Base-by-base conservation (phyloP, 2,329 filamentous ascomycete genomes). In the Tolypocladium nubicola region DNA sequence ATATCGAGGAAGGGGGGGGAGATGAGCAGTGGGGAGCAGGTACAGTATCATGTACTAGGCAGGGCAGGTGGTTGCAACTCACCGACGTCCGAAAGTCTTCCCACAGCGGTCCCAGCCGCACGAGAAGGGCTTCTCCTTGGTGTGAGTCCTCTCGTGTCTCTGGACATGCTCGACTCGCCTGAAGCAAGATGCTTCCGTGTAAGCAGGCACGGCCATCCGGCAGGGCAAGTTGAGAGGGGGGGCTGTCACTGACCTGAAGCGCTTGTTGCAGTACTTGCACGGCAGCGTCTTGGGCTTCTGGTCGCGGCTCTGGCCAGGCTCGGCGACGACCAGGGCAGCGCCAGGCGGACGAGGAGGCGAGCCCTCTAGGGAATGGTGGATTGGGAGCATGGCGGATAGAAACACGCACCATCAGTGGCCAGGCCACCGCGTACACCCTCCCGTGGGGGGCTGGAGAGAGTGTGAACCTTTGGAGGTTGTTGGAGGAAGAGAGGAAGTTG, bases 121-220 rank as follows among this genome's bases (percentile, higher is more conserved):
- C 54, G 79, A 76, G 66, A 85, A 85, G 10, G 82, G 82, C 68
- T 85, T 85, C 71, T 85, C 82, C 65, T 85, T 85, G 63, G 82
- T 85, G 70, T 85, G 82, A 39, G 81, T 84, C 61, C 82, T 77
- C 69, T 84, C 81, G 68, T 85, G 82, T 66, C 82, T 76, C 69
- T 85, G 81, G 56, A 85, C 80, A 70, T 85, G 82, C 69, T 85
- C 82, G 63, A 85, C 81, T 64, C 82, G 81, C 68, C 82, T 84
- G 70, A 58, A 62, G 50, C 39, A 47, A 55, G 16, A 38, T 58
- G 45, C 45, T 37, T 13, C 41, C 33, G 54, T 49, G 63, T 66
- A 56, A 67, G 63, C 58, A 64, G 2, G 21, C 54, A 14, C 13
- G 23, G 56, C 52, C 58, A 56, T 50, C 50, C 40, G 35, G 21